Evolutionary conservation across 345 rosid genomes (phyloP), one percentile per base, ranked within the genome.

Genomic region (Populus pruinosa): DNA sequence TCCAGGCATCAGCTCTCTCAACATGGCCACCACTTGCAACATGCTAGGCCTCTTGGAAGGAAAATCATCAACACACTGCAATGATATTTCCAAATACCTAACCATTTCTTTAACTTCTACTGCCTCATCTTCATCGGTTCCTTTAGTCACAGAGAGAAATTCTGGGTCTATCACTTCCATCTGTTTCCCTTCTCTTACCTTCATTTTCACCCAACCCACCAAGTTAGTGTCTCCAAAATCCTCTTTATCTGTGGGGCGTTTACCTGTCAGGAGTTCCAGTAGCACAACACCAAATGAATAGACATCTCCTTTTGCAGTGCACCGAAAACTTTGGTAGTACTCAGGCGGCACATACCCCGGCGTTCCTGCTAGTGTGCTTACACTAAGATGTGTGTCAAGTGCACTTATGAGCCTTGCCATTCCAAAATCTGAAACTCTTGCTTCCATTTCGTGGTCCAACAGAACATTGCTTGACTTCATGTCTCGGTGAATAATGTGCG

Each of bases 371-470:
- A 95, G 89, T 49, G 98, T 95, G 87, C 98, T 93, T 1, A 95
- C 99, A 33, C 99, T 95, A 69, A 95, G 84, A 80, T 95, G 99
- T 5, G 98, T 95, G 87, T 95, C 99, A 0, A 95, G 90, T 8
- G 98, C 99, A 16, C 98, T 95, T 41, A 95, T 95, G 61, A 95
- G 89, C 85, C 99, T 85, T 20, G 99, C 99, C 99, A 95, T 95
- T 61, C 99, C 99, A 12, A 95, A 95, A 88, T 95, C 99, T 0
- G 99, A 95, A 63, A 95, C 97, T 63, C 99, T 88, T 49, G 99
- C 91, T 78, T 93, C 99, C 98, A 95, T 84, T 56, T 95, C 98
- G n/a, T 92, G 86, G 79, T 95, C 99, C 6, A 95, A 72, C 18
- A 95, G 85, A 6, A 95, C 99, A 43, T 95, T 95, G 82, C 99